Evolutionary conservation across 768 basidiomycete species (phyloP), one percentile per base, ranked within the genome.

Genomic region (Mycena vitilis): DNA sequence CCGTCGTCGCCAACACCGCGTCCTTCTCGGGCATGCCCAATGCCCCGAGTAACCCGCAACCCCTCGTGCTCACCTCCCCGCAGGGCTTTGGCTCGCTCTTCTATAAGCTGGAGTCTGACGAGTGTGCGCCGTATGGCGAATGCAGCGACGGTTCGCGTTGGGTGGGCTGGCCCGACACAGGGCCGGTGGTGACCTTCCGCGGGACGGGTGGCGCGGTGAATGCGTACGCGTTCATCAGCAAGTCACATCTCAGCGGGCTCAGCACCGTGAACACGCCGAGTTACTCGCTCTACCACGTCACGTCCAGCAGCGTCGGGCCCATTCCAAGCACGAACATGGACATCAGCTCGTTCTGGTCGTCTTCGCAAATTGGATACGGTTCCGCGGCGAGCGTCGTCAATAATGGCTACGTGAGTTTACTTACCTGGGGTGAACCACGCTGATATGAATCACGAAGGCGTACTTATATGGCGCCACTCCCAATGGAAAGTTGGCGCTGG

Each of bases 121-220:
- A 71, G 30, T 71, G 70, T 18, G 62, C 70, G 4, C 7, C 34
- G 40, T 48, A 5, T 25, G 70, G 70, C 1, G 12, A 15, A 4
- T 67, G 70, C 58, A 54, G 60, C 57, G 65, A 71, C 47, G 62
- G 62, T 0, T 64, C 65, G 42, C 65, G 70, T 6, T 71, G 70
- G 70, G 70, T 71, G 1, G 70, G 70, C 30, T 67, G 70, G 70
- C 70, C 70, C 4, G 57, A 71, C 40, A 67, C 70, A 2, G 65
- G 37, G 1, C 70, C 70, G 5, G 65, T 63, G 2, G 62, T 69
- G 11, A 59, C 68, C 37, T 65, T 69, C 59, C 22, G 25, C 4
- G 36, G 36, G 23, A 18, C 48, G 13, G 16, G 12, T 22, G 67
- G 61, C 2, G 15, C 6, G 1, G 54, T 44, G 13, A 66, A 63